Evolutionary conservation across 768 basidiomycete species (phyloP), one percentile per base, ranked within the genome.

Genomic region (Trametes maxima): DNA sequence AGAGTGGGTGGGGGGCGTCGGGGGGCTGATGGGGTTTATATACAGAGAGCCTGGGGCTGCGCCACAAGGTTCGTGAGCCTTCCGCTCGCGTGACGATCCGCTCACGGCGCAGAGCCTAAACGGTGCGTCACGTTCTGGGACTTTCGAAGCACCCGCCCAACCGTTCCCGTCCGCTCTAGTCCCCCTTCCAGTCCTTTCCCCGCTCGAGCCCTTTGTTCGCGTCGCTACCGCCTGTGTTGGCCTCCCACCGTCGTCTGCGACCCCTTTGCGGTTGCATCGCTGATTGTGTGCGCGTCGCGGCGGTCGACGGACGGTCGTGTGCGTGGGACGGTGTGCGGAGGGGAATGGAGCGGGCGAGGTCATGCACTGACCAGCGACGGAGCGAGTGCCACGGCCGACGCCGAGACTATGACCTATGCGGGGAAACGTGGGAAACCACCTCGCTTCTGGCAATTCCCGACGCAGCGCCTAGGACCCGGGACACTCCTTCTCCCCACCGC

Each of bases 391-490:
- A 48, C 43, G 28, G 19, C 22, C 36, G 28, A 42, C 43, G 28
- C 19, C 16, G 14, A 45, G 39, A 16, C 45, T 36, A 66, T 65
- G 65, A 64, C 65, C 60, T 65, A 65, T 70, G 69, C 65, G 69
- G 69, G 69, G 69, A 66, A 70, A 37, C 67, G 69, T 70, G 69
- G 59, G 69, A 70, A 66, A 39, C 2, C 43, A 21, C 8, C 57
- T 56, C 19, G 28, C 28, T 33, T 44, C 54, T 25, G 61, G 55
- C 55, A 52, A 36, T 45, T 62, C 48, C 56, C 61, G 56, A 46
- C 54, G 42, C 36, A 25, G 21, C 25, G 11, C 36, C 36, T 21
- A 35, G 50, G 54, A 56, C 58, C 59, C 54, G 17, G 43, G 36
- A 54, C 54, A 57, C 50, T 36, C 49, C 47, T 36, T 10, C 21